Base-by-base conservation (phyloP, 108 stramenopile species). In the Fragilariopsis cylindrus region DNA sequence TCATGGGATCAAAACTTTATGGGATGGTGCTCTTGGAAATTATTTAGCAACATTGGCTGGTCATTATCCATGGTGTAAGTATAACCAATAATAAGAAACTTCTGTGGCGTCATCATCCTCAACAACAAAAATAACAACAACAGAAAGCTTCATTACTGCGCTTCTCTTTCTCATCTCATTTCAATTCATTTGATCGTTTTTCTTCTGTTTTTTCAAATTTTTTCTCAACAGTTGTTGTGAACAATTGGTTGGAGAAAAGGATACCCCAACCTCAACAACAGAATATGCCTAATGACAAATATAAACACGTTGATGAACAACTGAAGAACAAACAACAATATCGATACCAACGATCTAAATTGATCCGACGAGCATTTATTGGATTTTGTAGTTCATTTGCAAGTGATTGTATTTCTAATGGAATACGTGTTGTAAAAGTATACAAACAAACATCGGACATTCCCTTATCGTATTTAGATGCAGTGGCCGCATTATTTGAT, bases 371-470 rank as follows among this genome's bases (percentile, higher is more conserved):
- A 30, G 86, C 86, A 15, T 70, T 82, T 3, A 79, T 94, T 58
- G 95, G 93, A 30, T 82, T 94, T 73, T 69, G 76, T 49, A 84
- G 86, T 18, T 90, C 89, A 13, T 78, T 81, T 18, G 88, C 92
- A 13, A 88, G 85, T 11, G 93, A 96, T 78, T 85, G 91, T 7
- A 74, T 81, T 65, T 86, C 86, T 76, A 97, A 97, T 81, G 86
- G 84, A 43, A 90, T 97, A 58, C 89, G 96, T 30, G 94, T 97
- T 16, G 74, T 97, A 46, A 97, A 97, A 81, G 92, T 91, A 2
- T 93, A 92, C 77, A 92, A 92, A 76, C 96, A 96, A 75, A 90
- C 94, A n/a, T 81, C 83, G 48, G 70, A 75, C 8, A 90, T 91
- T 69, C 82, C 87, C 7, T 78, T 90, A 39, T 92, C 68, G 68